Conservation (phyloP, 108 stramenopile species). For the Cyclotella distinguenda region DNA sequence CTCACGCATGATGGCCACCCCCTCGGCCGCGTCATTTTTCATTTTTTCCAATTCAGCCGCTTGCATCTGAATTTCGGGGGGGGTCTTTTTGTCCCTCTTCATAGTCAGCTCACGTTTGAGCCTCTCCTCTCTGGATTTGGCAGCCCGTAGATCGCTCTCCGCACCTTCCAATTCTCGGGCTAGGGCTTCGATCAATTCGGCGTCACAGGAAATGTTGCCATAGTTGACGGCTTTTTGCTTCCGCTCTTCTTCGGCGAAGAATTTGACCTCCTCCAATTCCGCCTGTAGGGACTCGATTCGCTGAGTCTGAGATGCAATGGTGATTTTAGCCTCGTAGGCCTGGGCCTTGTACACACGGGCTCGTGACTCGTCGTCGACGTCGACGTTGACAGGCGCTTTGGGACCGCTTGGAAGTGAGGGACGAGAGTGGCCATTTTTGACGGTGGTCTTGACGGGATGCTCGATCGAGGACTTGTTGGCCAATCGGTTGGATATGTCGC, state of each 20-base stretch:
- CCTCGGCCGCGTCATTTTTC: slow-evolving; percentile 32
- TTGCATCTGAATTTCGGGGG: slow-evolving; percentile 11
- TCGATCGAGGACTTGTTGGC: neutral
- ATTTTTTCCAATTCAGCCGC: slow-evolving; percentile 10
- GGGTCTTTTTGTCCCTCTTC: too few relatives aligned
- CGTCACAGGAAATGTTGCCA: slow-evolving; percentile 8
- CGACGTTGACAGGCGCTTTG: neutral
- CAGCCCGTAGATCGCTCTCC: slow-evolving; percentile 11
- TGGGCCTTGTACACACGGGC: slow-evolving; percentile 32
- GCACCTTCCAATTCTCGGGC: slow-evolving; percentile 21
- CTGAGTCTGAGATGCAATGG: slow-evolving; percentile 27
- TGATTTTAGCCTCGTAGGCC: slow-evolving; percentile 35
- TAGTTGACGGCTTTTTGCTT: neutral
- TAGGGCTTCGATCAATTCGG: slow-evolving; percentile 32
- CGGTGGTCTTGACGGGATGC: neutral
- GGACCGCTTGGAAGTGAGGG: too few relatives aligned
- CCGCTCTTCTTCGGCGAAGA: slow-evolving; percentile 9
- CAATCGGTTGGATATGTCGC: slow-evolving; percentile 22
- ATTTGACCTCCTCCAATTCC: slow-evolving; percentile 27
- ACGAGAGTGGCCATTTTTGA: too few relatives aligned
- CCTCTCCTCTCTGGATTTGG: neutral
- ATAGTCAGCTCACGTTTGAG: slow-evolving; percentile 11
- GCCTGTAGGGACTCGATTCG: slow-evolving; percentile 20
- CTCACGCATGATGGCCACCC: slow-evolving; percentile 35
- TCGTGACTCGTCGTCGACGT: slow-evolving; percentile 3